Base-by-base conservation (phyloP, 73 alveolate species). In the Blepharisma stoltei region DNA sequence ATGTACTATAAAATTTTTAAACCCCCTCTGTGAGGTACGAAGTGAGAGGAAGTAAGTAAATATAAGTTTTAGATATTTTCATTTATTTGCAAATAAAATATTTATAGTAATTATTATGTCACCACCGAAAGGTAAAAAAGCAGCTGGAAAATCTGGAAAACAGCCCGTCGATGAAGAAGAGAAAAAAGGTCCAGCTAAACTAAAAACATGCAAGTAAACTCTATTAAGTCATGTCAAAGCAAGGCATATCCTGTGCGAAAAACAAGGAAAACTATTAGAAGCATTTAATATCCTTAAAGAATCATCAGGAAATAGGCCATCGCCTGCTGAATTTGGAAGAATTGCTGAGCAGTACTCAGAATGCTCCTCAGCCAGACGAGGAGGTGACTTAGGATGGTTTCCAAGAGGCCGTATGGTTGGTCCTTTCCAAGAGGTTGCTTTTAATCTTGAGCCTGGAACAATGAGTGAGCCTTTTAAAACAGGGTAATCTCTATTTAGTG, bases 371-470 rank as follows among this genome's bases (percentile, higher is more conserved):
- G 93, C 97, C 71, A 93, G 88, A 77, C 47, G 86, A 54, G 99
- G 99, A 11, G 99, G 99, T n/a, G 99, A 94, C 76, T 85, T 94
- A 49, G 99, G 99, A 7, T 44, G 82, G 76, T 94, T 94, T 82
- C 95, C 94, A 25, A 80, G 94, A 60, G 99, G 99, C 25, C 85
- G 90, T 65, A 94, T 94, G 99, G 92, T 90, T 77, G 73, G 86
- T 53, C 81, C 92, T 11, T 94, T 94, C 83, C 97, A 94, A 83
- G 98, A 94, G 67, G 98, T 88, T 20, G 97, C 98, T 9, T 94
- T 94, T 80, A 92, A 90, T 49, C 81, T 93, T 48, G 80, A 89
- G 54, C 92, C 90, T 41, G 99, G 99, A 21, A 86, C 70, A 73
- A 85, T 85, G 65, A 71, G 76, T 53, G 80, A 78, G 70, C 73